Evolutionary conservation across 331 rosid genomes (phyloP).

Genomic region (Malus hybrid): DNA sequence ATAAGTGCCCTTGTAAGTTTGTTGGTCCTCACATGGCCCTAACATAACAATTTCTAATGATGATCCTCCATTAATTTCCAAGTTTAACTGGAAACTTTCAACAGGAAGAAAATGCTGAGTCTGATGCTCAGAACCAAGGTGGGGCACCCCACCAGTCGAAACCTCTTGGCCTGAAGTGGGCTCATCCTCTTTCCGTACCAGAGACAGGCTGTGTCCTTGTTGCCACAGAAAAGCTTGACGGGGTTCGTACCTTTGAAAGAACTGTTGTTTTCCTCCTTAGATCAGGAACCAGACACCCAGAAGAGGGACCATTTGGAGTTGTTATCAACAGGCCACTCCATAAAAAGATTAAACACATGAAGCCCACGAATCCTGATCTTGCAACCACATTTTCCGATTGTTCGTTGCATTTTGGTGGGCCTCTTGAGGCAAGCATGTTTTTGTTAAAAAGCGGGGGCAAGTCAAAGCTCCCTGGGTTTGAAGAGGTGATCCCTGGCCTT

Average conservation of each 20-base stretch:
- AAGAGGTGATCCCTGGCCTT: conserved; percentile 85
- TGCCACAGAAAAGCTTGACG: conserved; percentile 96
- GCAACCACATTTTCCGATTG: conserved; percentile 91
- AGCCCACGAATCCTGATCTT: conserved; percentile 73
- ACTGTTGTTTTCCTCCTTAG: conserved; percentile 45
- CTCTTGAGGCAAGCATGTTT: conserved; percentile 92
- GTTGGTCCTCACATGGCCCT: not conserved
- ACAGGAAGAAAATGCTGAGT: conserved; percentile 61
- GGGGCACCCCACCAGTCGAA: conserved; percentile 40
- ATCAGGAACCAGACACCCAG: conserved; percentile 53
- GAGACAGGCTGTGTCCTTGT: conserved; percentile 98
- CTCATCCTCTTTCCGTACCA: conserved; percentile 88
- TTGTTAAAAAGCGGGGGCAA: conserved; percentile 60
- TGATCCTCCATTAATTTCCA: conserved; percentile 8
- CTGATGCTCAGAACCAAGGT: conserved; percentile 37
- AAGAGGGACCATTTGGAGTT: conserved; percentile 94
- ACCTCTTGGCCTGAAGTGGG: conserved; percentile 72
- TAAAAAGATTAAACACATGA: conserved; percentile 79
- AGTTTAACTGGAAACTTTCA: conserved; percentile 9
- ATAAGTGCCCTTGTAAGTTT: not conserved
- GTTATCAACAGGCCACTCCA: conserved; percentile 92
- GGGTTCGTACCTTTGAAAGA: conserved; percentile 86
- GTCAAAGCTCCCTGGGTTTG: conserved; percentile 60
- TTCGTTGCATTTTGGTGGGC: conserved; percentile 89
- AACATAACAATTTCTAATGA: conserved; percentile 1